Percentiles rank a stretch among this genome's conserved stretches.
phyloP scores from a whole-genome alignment of 805 yeast species.

The Pichia heedii region DNA sequence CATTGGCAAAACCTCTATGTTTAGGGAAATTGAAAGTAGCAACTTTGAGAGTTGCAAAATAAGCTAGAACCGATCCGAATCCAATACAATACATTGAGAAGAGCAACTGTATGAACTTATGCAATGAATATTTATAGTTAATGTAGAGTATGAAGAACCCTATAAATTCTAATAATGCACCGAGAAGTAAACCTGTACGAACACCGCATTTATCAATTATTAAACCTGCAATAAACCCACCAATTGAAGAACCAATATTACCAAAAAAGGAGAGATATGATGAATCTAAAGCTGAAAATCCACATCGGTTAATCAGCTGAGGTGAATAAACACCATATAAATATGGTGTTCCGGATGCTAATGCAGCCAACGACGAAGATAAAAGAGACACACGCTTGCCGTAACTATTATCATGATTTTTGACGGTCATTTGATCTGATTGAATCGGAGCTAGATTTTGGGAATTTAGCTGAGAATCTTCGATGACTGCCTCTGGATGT shows the following conservation, averaged over 20 bases:
- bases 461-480: too few species aligned
- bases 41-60: conserved; percentile 51
- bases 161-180: conserved; percentile 42
- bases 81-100: conserved; percentile 48
- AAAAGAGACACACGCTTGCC: conserved; percentile 12
- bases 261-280: conserved; percentile 57
- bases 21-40: conserved; percentile 60
- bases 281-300: conserved; percentile 50
- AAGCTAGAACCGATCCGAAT: conserved; percentile 53
- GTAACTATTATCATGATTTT: not conserved
- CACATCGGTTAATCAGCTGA: conserved; percentile 49
- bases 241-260: conserved; percentile 55
- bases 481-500: too few species aligned
- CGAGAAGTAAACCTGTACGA: conserved; percentile 40
- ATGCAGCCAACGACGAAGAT: conserved; percentile 36
- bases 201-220: conserved; percentile 58
- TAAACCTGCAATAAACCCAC: conserved; percentile 66
- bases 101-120: conserved; percentile 35
- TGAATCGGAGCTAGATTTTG: not conserved
- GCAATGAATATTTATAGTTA: conserved; percentile 34
- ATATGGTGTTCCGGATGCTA: conserved; percentile 72
- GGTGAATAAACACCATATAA: conserved; percentile 71
- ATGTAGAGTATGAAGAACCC: conserved; percentile 47
- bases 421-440: not conserved
- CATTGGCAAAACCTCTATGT: conserved; percentile 62